Evolutionary conservation across 73 alveolate species (phyloP).

Genomic region (Paramecium tetraurelia): DNA sequence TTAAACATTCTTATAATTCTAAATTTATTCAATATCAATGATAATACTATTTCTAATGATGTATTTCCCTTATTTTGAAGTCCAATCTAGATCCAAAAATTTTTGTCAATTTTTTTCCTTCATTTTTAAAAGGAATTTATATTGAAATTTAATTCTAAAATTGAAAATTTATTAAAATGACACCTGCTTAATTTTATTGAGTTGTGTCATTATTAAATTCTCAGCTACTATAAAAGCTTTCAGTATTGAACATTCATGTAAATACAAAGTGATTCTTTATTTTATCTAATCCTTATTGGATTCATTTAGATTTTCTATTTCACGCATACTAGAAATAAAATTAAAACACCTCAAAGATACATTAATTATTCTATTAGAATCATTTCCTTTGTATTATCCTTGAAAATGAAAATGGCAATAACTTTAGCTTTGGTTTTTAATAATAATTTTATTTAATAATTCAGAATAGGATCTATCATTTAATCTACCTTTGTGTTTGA

Average conservation of each 20-base stretch:
- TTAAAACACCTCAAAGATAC: neutral
- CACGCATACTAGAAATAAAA: neutral
- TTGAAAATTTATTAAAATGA: conserved; percentile 44
- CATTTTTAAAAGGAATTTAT: neutral
- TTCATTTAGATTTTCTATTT: neutral
- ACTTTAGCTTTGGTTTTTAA: neutral
- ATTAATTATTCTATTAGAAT: neutral
- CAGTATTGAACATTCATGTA: conserved; percentile 14
- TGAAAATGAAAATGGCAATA: too few relatives aligned
- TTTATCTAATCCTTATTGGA: conserved; percentile 1
- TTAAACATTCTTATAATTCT: neutral
- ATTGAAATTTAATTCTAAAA: neutral
- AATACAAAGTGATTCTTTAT: conserved; percentile 50
- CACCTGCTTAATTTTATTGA: neutral
- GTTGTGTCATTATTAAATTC: neutral
- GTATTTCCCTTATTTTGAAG: neutral
- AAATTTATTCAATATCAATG: neutral
- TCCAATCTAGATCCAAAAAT: neutral
- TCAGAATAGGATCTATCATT: conserved; percentile 9
- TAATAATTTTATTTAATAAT: neutral
- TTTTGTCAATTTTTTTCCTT: conserved; percentile 23
- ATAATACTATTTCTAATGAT: neutral
- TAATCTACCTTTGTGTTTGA: neutral
- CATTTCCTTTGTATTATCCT: too few relatives aligned
- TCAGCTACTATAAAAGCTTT: conserved; percentile 18